These are phyloP conservation scores for Avena atlantica DNA, from an alignment of 176 grass and related monocot species.

Conservation along the genomic window DNA sequence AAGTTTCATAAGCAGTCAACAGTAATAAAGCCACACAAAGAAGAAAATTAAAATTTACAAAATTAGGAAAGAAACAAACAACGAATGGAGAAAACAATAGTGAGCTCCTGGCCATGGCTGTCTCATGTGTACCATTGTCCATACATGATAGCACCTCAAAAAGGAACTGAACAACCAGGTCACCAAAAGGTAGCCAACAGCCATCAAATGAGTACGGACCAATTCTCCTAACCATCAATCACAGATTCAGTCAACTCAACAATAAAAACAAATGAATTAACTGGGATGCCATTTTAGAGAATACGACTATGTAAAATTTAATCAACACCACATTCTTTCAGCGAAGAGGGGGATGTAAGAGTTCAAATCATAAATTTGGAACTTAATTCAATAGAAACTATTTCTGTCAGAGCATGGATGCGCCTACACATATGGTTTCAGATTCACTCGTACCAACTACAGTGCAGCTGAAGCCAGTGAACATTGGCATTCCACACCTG, in stretches of 20 bases:
- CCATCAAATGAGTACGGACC: not conserved
- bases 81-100: not conserved
- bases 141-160: not conserved
- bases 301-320: not conserved
- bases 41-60: slow-evolving; percentile 8
- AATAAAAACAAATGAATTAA: slow-evolving; percentile 1
- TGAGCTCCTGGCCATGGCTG: not conserved
- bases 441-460: not conserved
- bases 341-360: not conserved
- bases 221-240: not conserved
- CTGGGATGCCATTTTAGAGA: not conserved
- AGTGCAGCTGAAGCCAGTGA: slow-evolving; percentile 12
- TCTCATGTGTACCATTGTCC: slow-evolving; percentile 4
- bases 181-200: slow-evolving; percentile 23
- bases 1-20: slow-evolving; percentile 33
- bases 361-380: not conserved
- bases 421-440: not conserved
- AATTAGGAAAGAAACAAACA: not conserved
- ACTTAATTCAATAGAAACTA: not conserved
- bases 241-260: not conserved
- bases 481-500: not conserved
- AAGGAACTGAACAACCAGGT: not conserved
- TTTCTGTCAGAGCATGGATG: slow-evolving; percentile 4
- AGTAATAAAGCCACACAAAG: not conserved
- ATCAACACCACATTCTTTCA: slow-evolving; percentile 15